Base-by-base conservation (phyloP, 306 rosid species). In the Malus asiatica region DNA sequence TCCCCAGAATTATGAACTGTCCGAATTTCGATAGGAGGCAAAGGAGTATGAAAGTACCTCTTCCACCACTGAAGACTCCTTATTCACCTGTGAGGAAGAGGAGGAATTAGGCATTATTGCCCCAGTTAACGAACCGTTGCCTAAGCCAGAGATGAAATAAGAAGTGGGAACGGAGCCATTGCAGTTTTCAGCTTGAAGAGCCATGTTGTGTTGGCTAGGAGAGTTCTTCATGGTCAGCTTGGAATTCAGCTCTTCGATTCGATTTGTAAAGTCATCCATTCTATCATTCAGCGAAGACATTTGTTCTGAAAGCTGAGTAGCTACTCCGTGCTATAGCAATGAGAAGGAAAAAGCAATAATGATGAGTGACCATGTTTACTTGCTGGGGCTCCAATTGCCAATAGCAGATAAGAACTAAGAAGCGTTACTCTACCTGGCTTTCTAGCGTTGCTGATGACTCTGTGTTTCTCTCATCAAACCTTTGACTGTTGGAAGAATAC, bases 241-340 rank as follows among this genome's bases (percentile, higher is more conserved):
- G 71, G 93, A 83, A 77, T 90, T 96, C 75, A 96, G 82, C 88
- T 96, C 99, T 77, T 96, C 99, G 4, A 96, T 80, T 65, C 87
- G 87, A 84, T 61, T 84, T n/a, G 98, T 92, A 71, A 92, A 96
- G 80, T 90, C 98, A 74, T 92, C 98, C 93, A 96, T 96, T 76
- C 98, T 88, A 79, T 96, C 99, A 82, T 90, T 96, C 61, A 96
- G 87, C 16, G 96, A 90, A 13, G 96, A 90, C 61, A 96, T 90
- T 87, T 92, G 98, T 52, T 96, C 98, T 18, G 91, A 92, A 67
- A 96, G 93, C 87, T 88, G 96, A 78, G 77, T 89, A 61, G 88
- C 79, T 58, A 81, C 87, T 62, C 88, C 91, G 96, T 89, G 74
- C 75, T 80, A 76, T 59, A 61, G n/a, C 66, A 83, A 77, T 29